Evolutionary conservation across 495 filamentous ascomycete genomes (phyloP).

Genomic region (Acidiella bohemica): DNA sequence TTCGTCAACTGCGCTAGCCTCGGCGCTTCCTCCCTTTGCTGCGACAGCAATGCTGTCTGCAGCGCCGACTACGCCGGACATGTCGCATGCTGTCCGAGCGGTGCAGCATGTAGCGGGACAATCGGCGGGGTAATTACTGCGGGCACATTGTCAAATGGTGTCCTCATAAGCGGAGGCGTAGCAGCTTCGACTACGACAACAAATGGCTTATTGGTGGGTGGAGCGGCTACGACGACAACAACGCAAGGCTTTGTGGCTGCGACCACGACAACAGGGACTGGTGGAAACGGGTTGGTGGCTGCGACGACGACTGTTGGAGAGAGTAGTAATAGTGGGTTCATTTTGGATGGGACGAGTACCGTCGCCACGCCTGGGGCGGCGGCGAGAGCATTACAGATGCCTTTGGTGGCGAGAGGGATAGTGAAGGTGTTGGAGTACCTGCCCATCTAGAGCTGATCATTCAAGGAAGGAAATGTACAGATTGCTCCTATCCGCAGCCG

Average conservation of each 20-base stretch:
- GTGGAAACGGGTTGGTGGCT: conserved; percentile 8
- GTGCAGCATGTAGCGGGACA: conserved; percentile 49
- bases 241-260: not conserved
- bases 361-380: conserved; percentile 15
- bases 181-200: not conserved
- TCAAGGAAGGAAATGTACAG: too few relatives aligned
- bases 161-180: conserved; percentile 5
- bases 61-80: conserved; percentile 44
- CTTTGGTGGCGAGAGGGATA: conserved; percentile 11
- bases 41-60: conserved; percentile 39
- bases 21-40: conserved; percentile 43
- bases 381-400: conserved; percentile 6
- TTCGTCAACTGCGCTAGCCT: conserved; percentile 40
- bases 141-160: conserved; percentile 14
- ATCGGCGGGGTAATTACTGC: conserved; percentile 27
- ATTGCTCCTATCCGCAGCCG: too few relatives aligned
- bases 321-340: not conserved
- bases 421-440: conserved; percentile 10
- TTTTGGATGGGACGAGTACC: conserved; percentile 8
- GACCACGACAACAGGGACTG: not conserved
- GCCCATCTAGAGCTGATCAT: conserved; percentile 3
- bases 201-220: not conserved
- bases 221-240: not conserved
- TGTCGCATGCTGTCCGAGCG: conserved; percentile 52
- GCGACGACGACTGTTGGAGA: conserved; percentile 1